Evolutionary conservation across 768 basidiomycete genomes (phyloP).

Genomic region (Lyophyllum shimeji): DNA sequence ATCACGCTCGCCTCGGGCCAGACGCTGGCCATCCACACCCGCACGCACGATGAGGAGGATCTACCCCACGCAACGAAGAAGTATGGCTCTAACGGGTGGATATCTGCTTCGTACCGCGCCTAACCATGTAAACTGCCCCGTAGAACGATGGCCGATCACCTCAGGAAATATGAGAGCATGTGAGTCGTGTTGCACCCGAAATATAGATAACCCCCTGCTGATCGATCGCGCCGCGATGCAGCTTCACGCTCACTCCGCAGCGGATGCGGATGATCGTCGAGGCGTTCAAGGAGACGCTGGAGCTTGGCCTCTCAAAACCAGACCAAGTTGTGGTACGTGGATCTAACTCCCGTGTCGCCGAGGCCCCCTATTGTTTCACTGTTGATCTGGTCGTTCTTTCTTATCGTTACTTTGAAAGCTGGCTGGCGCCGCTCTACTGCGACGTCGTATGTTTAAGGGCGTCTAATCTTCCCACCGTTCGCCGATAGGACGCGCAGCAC

Average conservation of each 20-base stretch:
- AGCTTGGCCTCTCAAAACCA: slow-evolving; percentile 78
- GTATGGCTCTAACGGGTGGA: slow-evolving; percentile 38
- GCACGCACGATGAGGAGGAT: slow-evolving; percentile 84
- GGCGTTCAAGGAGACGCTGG: slow-evolving; percentile 91
- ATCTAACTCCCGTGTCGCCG: not conserved
- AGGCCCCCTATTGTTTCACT: not conserved
- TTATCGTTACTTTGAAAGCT: not conserved
- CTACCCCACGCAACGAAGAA: slow-evolving; percentile 94
- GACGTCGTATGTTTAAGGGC: not conserved
- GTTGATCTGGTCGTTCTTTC: not conserved
- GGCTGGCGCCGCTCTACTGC: not conserved
- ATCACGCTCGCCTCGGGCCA: slow-evolving; percentile 72
- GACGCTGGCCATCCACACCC: slow-evolving; percentile 82
- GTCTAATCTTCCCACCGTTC: not conserved
- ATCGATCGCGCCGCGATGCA: slow-evolving; percentile 24
- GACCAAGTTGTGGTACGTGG: slow-evolving; percentile 84
- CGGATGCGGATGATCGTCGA: slow-evolving; percentile 97
- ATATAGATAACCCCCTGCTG: not conserved
- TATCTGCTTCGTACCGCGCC: not conserved
- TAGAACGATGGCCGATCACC: slow-evolving; percentile 92
- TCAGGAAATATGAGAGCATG: slow-evolving; percentile 87
- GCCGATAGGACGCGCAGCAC: not conserved
- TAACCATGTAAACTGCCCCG: slow-evolving; percentile 11
- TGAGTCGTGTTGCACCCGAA: slow-evolving; percentile 39
- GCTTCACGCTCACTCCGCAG: slow-evolving; percentile 86